Base-by-base conservation (phyloP, 768 basidiomycete species). In the Coprinopsis cinerea region DNA sequence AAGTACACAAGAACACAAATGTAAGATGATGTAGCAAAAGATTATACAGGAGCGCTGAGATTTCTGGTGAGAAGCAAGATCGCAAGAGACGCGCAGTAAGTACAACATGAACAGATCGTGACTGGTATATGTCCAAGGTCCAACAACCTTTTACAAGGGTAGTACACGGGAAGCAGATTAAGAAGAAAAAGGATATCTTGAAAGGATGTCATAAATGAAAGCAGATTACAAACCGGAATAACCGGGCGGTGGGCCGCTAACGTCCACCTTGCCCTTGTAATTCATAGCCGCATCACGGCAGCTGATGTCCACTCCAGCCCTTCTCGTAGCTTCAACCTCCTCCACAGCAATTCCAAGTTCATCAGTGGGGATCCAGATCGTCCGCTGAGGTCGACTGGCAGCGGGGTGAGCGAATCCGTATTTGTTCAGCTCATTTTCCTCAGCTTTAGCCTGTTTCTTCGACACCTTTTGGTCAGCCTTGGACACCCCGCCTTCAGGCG, bases 331-430 rank as follows among this genome's bases (percentile, higher is more conserved):
- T 15, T 41, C n/a, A n/a, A 41, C 37, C 18, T 52, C 63, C 48
- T 56, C 55, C 51, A 47, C 61, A 53, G 67, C 55, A 64, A 67
- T 64, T n/a, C 51, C 53, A 53, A 62, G n/a, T 41, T 45, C 22
- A 18, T 98, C 95, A 32, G 69, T 66, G 18, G 95, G 90, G 47
- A 97, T 65, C 95, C 95, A 98, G 26, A 97, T 70, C 3, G 81
- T 73, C 54, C 83, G 75, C 67, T 92, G 89, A 41, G 87, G 81
- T 44, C 80, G 67, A 53, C 71, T 79, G 48, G 79, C 75, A 5
- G 92, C 92, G 14, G 95, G 95, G 58, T 95, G 95, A 40, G 87
- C 82, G 68, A 95, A 97, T 11, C 86, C 85, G 59, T 82, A 82
- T 44, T 79, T 67, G 3, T 70, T 70, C 40, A 72, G 69, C 15